A percentile compares a stretch with the other conserved stretches of the same genome.
phyloP scores from a whole-genome alignment of 1,284 basidiomycete genomes.

The Ganoderma resinaceum region DNA sequence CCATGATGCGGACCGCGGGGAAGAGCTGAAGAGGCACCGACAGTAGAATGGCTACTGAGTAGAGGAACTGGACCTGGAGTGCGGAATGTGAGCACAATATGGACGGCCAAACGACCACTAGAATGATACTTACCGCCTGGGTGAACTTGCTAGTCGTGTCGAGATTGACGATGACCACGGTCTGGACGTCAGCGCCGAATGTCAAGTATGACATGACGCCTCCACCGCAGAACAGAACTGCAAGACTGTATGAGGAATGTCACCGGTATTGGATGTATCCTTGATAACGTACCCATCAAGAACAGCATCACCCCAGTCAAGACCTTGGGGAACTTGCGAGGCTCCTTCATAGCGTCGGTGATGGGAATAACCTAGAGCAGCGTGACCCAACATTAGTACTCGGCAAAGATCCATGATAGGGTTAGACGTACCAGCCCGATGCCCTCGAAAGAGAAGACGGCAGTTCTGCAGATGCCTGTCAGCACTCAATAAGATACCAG shows the following conservation, averaged over 20 bases:
- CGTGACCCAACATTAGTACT: slow-evolving; percentile 5
- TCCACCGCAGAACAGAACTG: slow-evolving; percentile 89
- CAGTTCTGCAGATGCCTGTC: slow-evolving; percentile 65
- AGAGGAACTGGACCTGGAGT: slow-evolving; percentile 79
- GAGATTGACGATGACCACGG: slow-evolving; percentile 96
- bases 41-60: slow-evolving; percentile 93
- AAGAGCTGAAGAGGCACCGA: slow-evolving; percentile 96
- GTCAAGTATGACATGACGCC: slow-evolving; percentile 90
- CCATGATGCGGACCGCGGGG: slow-evolving; percentile 96
- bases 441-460: slow-evolving; percentile 98
- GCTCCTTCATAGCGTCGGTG: slow-evolving; percentile 95
- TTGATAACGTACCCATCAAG: slow-evolving; percentile 60
- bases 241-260: slow-evolving; percentile 21
- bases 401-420: not conserved
- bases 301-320: slow-evolving; percentile 92
- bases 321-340: slow-evolving; percentile 89
- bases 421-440: slow-evolving; percentile 82
- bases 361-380: slow-evolving; percentile 86
- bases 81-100: not conserved
- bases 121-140: slow-evolving; percentile 67
- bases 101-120: not conserved
- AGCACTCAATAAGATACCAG: slow-evolving; percentile 1
- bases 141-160: slow-evolving; percentile 88
- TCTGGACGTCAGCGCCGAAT: slow-evolving; percentile 89
- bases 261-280: slow-evolving; percentile 10